Conservation (phyloP, 139 green algal genomes). For the Closterium sp. region DNA sequence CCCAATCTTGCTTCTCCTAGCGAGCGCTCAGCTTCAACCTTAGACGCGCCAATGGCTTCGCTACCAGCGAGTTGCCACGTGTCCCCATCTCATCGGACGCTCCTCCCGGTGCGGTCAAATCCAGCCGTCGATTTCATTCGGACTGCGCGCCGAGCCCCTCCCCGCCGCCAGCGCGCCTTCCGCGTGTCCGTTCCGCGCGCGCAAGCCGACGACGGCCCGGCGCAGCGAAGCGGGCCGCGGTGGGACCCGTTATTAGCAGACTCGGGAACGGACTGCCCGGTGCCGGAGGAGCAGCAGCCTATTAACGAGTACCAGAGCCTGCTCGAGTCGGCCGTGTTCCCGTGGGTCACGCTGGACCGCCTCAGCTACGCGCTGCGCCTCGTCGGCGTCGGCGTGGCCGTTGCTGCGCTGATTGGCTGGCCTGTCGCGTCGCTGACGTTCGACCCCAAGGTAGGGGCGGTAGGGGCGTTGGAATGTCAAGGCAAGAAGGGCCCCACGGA, state of each 20-base stretch:
- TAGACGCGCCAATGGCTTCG: too few relatives aligned
- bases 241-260: not conserved
- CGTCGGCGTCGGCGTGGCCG: not conserved
- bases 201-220: not conserved
- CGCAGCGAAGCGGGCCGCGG: not conserved
- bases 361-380: conserved; percentile 26
- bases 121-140: not conserved
- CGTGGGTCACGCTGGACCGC: conserved; percentile 18
- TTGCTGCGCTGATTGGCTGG: conserved; percentile 31
- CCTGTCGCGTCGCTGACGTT: conserved; percentile 34
- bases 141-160: not conserved
- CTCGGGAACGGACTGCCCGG: not conserved
- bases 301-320: conserved; percentile 29
- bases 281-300: conserved; percentile 40
- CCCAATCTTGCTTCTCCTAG: too few relatives aligned
- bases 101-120: not conserved
- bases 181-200: not conserved
- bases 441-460: conserved; percentile 20
- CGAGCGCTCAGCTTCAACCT: too few relatives aligned
- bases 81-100: not conserved
- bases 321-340: conserved; percentile 12
- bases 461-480: too few relatives aligned
- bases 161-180: not conserved
- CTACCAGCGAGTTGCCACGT: not conserved
- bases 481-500: too few relatives aligned